Percentiles rank a stretch among this genome's conserved stretches.
These are phyloP conservation scores for Petunia secreta DNA, from an alignment of 257 asterid species.

Conservation along the genomic window DNA sequence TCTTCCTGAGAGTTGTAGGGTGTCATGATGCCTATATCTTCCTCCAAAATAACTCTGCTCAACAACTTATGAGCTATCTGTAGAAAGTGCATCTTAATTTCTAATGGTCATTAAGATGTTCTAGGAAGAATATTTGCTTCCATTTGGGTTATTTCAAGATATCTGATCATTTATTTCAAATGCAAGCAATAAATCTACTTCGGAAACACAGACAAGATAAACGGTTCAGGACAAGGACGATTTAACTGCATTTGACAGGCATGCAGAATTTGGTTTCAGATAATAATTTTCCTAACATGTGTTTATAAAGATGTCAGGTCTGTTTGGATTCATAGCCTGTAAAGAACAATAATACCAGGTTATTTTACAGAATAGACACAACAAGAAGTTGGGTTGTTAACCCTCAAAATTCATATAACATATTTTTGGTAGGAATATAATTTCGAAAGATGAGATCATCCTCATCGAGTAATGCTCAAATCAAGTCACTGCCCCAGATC, in stretches of 20 bases:
- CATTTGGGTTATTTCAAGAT: slow-evolving; percentile 66
- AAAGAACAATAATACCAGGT: slow-evolving; percentile 31
- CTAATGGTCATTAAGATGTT: slow-evolving; percentile 3
- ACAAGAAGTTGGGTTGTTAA: neutral
- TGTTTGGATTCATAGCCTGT: slow-evolving; percentile 81
- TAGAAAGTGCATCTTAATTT: slow-evolving; percentile 18
- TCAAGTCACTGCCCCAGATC: neutral
- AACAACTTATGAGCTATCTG: slow-evolving; percentile 60
- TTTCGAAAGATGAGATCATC: neutral
- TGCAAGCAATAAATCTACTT: slow-evolving; percentile 75
- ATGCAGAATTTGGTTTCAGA: slow-evolving; percentile 24
- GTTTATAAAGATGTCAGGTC: slow-evolving; percentile 77
- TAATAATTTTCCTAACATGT: slow-evolving; percentile 58
- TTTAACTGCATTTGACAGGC: slow-evolving; percentile 2
- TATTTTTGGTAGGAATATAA: slow-evolving; percentile 17
- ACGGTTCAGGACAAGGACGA: slow-evolving; percentile 24
- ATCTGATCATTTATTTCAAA: slow-evolving; percentile 66
- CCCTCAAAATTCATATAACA: neutral
- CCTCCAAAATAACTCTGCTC: slow-evolving; percentile 66
- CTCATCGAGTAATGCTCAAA: neutral
- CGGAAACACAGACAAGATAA: slow-evolving; percentile 21
- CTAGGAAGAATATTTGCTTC: slow-evolving; percentile 54
- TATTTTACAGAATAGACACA: neutral
- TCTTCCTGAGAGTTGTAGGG: slow-evolving; percentile 92
- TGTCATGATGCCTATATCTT: slow-evolving; percentile 85